A percentile compares a stretch with the other conserved stretches of the same genome.
phyloP scores from a whole-genome alignment of 495 filamentous ascomycete genomes.

The Penicillium daleae region DNA sequence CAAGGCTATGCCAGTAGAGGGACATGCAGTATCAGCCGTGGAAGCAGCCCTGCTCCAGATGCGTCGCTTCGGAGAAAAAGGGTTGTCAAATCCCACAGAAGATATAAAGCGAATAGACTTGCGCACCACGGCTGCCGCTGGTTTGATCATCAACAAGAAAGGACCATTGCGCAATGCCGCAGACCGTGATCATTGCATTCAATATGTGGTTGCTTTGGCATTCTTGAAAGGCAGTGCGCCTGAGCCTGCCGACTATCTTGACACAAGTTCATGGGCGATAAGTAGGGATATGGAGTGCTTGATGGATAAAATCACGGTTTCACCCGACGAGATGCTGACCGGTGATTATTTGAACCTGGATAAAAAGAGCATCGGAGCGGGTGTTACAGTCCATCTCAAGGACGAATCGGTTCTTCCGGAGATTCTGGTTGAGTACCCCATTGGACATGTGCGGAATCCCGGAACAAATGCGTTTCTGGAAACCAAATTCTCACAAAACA shows the following conservation, averaged over 20 bases:
- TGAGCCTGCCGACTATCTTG: conserved; percentile 40
- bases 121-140: conserved; percentile 40
- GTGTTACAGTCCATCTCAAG: conserved; percentile 28
- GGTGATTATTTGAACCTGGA: conserved; percentile 39
- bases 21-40: conserved; percentile 42
- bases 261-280: conserved; percentile 40
- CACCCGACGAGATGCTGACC: conserved; percentile 36
- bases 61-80: conserved; percentile 12
- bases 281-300: conserved; percentile 30
- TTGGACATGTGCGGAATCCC: conserved; percentile 74
- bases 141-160: conserved; percentile 46
- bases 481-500: conserved; percentile 77
- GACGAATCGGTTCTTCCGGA: conserved; percentile 61
- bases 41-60: conserved; percentile 38
- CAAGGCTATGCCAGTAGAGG: conserved; percentile 45
- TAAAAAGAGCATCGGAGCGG: conserved; percentile 31
- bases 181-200: conserved; percentile 52
- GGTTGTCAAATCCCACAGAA: conserved; percentile 11
- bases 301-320: conserved; percentile 34
- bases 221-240: conserved; percentile 40
- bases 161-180: conserved; percentile 43
- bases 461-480: conserved; percentile 78
- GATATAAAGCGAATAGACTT: conserved; percentile 37
- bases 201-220: conserved; percentile 45
- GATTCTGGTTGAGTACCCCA: conserved; percentile 80